These are phyloP conservation scores for Imleria badia DNA, from an alignment of 768 basidiomycete genomes.

Conservation along the genomic window DNA sequence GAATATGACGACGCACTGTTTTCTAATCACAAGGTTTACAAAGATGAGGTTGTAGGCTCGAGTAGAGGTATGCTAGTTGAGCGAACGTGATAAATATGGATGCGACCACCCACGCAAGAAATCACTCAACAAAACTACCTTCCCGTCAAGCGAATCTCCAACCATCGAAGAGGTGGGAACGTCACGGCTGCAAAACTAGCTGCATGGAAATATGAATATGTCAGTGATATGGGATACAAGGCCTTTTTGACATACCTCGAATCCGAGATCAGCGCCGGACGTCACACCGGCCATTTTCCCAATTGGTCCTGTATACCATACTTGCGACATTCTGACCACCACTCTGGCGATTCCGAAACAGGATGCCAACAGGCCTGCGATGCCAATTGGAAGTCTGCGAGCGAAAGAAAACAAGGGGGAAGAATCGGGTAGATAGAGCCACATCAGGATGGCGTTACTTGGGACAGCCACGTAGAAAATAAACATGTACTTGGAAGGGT, in stretches of 20 bases:
- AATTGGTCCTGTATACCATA: slow-evolving; percentile 53
- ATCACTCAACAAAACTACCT: no score
- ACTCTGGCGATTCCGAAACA: slow-evolving; percentile 49
- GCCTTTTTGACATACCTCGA: slow-evolving; percentile 39
- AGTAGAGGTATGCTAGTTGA: no score
- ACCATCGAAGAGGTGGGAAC: slow-evolving; percentile 47
- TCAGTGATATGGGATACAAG: neutral
- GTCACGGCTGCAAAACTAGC: slow-evolving; percentile 46
- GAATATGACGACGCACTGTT: no score
- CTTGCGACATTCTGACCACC: slow-evolving; percentile 52
- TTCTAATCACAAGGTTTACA: no score
- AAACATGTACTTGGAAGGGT: slow-evolving; percentile 33
- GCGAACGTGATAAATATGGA: no score
- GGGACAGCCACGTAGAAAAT: neutral
- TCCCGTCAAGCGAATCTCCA: slow-evolving; percentile 47
- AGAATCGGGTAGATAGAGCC: neutral
- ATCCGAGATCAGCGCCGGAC: slow-evolving; percentile 53
- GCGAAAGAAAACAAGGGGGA: neutral
- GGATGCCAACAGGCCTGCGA: slow-evolving; percentile 47
- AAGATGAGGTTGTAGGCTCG: no score
- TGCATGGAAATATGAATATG: slow-evolving; percentile 28
- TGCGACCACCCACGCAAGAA: no score
- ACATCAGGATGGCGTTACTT: neutral
- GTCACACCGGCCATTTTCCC: slow-evolving; percentile 40
- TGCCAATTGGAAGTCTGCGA: slow-evolving; percentile 44